These are phyloP conservation scores for Scytalidium sp. DNA, from an alignment of 2,329 filamentous ascomycete genomes.

Conservation along the genomic window DNA sequence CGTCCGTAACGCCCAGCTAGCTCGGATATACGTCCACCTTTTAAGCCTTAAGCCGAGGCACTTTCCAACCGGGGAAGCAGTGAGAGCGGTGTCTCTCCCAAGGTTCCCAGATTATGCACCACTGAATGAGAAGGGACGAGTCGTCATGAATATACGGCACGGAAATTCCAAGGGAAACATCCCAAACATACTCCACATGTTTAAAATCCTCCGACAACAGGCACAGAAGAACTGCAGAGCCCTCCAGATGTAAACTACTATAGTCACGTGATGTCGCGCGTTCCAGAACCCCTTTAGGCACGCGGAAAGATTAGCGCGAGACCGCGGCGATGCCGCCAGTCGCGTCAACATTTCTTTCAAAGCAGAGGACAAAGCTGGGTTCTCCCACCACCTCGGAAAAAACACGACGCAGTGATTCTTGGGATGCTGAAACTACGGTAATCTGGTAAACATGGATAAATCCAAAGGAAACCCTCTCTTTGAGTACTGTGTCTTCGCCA, in stretches of 20 bases:
- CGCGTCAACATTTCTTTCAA: neutral
- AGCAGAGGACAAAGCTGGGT: neutral
- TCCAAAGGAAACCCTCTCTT: conserved; percentile 14
- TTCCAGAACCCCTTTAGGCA: neutral
- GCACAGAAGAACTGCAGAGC: neutral
- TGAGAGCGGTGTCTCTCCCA: too few species aligned
- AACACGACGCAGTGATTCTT: neutral
- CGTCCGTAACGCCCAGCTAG: neutral
- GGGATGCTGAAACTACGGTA: neutral
- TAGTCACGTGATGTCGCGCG: neutral
- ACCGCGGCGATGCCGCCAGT: neutral
- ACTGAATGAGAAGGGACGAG: neutral
- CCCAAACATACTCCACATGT: too few species aligned
- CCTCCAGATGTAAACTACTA: neutral
- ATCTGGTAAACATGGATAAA: neutral
- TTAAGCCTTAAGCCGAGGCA: neutral
- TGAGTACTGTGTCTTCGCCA: conserved; percentile 22
- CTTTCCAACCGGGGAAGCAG: too few species aligned
- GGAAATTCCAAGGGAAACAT: too few species aligned
- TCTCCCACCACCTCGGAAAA: too few species aligned
- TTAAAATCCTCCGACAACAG: too few species aligned
- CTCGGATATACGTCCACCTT: neutral
- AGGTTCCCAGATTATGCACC: too few species aligned
- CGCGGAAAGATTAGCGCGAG: neutral
- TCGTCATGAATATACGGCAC: too few species aligned